Evolutionary conservation across 768 basidiomycete species (phyloP).

Genomic region (Crassisporium funariophilum): DNA sequence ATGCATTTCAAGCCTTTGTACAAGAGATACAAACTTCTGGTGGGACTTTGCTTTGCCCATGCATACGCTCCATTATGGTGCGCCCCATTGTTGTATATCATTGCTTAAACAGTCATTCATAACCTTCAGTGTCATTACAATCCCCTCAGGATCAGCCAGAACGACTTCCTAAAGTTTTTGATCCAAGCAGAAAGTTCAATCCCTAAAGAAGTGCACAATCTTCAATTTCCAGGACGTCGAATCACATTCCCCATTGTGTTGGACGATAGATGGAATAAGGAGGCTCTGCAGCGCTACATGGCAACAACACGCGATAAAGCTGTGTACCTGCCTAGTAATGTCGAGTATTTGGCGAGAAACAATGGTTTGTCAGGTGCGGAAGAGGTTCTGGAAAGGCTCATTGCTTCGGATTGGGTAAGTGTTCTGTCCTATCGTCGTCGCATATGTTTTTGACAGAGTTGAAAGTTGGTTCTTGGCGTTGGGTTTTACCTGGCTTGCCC

Average conservation of each 20-base stretch:
- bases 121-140: conserved; percentile 52
- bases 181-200: conserved; percentile 38
- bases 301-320: conserved; percentile 54
- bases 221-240: conserved; percentile 51
- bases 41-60: conserved; percentile 46
- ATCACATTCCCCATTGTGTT: conserved; percentile 65
- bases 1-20: conserved; percentile 51
- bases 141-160: conserved; percentile 42
- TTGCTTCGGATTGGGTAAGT: conserved; percentile 52
- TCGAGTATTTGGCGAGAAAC: conserved; percentile 65
- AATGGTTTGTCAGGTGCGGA: conserved; percentile 52
- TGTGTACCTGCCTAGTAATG: conserved; percentile 68
- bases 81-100: conserved; percentile 1
- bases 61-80: conserved; percentile 63
- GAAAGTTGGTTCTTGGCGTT: conserved; percentile 59
- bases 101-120: not conserved
- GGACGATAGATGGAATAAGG: conserved; percentile 58
- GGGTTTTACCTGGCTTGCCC: conserved; percentile 69
- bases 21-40: conserved; percentile 32
- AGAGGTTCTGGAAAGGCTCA: conserved; percentile 48
- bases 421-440: not conserved
- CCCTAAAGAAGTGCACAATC: conserved; percentile 39
- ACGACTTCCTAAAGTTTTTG: conserved; percentile 43
- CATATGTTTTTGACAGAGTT: conserved; percentile 3
- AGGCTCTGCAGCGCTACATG: conserved; percentile 62